Evolutionary conservation across 176 grass and related monocot genomes (phyloP), one percentile per base, ranked within the genome.

Genomic region (Chrysopogon serrulatus): DNA sequence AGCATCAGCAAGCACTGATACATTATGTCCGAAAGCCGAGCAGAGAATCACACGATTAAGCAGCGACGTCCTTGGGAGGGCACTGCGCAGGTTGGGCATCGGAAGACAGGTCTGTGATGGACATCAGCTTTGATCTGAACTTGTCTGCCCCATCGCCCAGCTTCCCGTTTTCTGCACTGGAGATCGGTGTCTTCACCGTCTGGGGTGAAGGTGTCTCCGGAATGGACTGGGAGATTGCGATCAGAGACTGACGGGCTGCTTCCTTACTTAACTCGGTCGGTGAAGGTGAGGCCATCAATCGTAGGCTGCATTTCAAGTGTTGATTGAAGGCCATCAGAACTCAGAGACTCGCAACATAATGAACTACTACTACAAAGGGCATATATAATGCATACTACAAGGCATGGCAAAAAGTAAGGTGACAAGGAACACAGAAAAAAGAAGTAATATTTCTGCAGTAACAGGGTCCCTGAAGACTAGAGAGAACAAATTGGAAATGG

Each of bases 81-180:
- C 87, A 87, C 31, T 71, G 73, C 15, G 34, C 73, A 13, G 90
- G 88, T 69, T 91, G 88, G 71, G 82, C 83, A 42, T 93, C 88
- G 39, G 75, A 79, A 31, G 83, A 79, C 71, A 74, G 80, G 84
- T 92, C 76, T 45, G 96, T 90, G 67, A 98, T 95, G 13, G 96
- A 95, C 35, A 98, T 98, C 80, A 98, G 89, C 65, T 95, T 92
- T 48, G 89, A 92, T 88, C 93, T 93, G 82, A 87, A 95, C 47
- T 94, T 92, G 14, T 86, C 92, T 39, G 71, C 85, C 35, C 66
- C 89, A 53, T 76, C 80, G 5, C 73, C 82, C 0, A 35, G 73
- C 17, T 77, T 82, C 64, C 40, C 72, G 67, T 85, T 83, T 41
- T 69, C 85, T 17, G 39, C 39, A 51, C 49, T 28, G 47, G 63